phyloP scores from a whole-genome alignment of 2,329 filamentous ascomycete species.

The Aspergillus sp. region DNA sequence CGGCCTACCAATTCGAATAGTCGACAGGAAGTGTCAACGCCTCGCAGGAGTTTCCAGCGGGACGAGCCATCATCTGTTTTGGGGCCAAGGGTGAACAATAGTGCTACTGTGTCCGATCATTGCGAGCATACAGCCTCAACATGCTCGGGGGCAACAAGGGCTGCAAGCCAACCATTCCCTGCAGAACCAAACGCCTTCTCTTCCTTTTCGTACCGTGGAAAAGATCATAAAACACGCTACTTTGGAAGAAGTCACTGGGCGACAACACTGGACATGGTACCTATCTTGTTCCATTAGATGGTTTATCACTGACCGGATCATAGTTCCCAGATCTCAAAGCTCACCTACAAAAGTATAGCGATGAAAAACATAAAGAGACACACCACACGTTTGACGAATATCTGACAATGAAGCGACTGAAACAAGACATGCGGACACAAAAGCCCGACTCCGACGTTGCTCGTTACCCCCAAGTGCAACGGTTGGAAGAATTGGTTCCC shows the following conservation, averaged over 20 bases:
- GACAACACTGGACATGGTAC: slow-evolving; percentile 1
- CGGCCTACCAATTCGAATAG: too few relatives aligned
- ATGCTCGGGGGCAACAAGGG: neutral
- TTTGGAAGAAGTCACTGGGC: slow-evolving; percentile 2
- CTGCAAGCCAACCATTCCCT: neutral
- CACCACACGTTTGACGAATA: neutral
- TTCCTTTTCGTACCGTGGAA: neutral
- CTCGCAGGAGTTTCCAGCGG: neutral
- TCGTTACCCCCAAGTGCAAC: neutral
- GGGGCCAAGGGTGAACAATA: neutral
- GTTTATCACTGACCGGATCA: neutral
- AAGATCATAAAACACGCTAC: slow-evolving; percentile 1
- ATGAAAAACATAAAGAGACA: neutral
- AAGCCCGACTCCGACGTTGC: neutral
- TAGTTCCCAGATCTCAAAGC: slow-evolving; percentile 3
- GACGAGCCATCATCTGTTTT: neutral
- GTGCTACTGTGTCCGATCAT: neutral
- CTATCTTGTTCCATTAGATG: neutral
- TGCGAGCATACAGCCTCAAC: neutral
- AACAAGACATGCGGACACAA: neutral
- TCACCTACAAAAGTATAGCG: slow-evolving; percentile 1
- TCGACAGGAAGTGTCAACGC: neutral
- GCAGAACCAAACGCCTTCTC: neutral
- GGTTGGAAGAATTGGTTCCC: neutral
- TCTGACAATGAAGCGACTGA: neutral